These are phyloP conservation scores for Trichomonas vaginalis DNA, from an alignment of 208 protist species.

Conservation along the genomic window DNA sequence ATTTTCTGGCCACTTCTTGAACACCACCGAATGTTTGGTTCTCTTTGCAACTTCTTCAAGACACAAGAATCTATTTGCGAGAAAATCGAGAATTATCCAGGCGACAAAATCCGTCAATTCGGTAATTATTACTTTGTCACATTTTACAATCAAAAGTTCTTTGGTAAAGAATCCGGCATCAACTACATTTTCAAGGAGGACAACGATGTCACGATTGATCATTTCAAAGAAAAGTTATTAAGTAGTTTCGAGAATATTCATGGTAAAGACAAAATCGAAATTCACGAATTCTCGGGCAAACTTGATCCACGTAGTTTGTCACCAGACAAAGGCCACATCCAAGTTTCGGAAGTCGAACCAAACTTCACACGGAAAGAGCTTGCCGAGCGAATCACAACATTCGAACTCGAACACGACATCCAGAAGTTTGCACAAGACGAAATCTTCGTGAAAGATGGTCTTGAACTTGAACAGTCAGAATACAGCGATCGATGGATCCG, in stretches of 20 bases:
- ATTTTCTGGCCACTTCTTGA: neutral
- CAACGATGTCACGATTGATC: neutral
- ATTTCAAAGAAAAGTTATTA: neutral
- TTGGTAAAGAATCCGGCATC: neutral
- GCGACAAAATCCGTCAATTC: neutral
- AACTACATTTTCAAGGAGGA: neutral
- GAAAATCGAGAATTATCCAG: neutral
- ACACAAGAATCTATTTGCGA: neutral
- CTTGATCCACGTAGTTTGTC: neutral
- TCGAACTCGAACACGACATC: neutral
- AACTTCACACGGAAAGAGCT: neutral
- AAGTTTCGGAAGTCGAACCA: neutral
- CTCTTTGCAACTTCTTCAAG: neutral
- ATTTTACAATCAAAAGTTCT: neutral
- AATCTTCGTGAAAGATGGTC: neutral
- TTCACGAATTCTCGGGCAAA: neutral
- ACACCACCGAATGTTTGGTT: neutral
- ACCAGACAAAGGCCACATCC: neutral
- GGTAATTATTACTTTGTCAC: neutral
- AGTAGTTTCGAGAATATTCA: neutral
- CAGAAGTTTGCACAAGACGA: neutral
- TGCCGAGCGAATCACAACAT: neutral
- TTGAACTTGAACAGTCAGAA: neutral
- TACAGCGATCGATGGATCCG: neutral
- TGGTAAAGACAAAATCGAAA: neutral